phyloP scores from a whole-genome alignment of 2,329 filamentous ascomycete species.

The Fusarium tuaranense region DNA sequence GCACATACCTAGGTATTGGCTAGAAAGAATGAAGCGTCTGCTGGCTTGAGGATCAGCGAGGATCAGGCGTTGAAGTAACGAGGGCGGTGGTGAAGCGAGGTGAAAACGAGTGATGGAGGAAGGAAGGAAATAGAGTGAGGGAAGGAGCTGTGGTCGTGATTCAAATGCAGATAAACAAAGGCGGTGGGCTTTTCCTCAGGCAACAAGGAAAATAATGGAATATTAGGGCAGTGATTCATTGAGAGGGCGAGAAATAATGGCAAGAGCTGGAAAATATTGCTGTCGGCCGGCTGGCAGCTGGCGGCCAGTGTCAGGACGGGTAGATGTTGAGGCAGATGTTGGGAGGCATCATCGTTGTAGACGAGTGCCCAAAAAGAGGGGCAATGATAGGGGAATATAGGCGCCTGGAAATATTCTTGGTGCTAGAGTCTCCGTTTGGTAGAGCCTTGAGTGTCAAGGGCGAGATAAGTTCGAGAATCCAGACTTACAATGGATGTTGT shows the following conservation, averaged over 20 bases:
- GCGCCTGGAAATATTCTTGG: not conserved
- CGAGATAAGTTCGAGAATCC: not conserved
- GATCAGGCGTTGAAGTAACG: slow-evolving; percentile 31
- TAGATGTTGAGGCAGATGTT: slow-evolving; percentile 4
- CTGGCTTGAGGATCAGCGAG: slow-evolving; percentile 16
- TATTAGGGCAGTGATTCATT: slow-evolving; percentile 35
- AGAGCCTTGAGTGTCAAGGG: not conserved
- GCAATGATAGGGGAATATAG: not conserved
- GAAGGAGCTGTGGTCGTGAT: slow-evolving; percentile 14
- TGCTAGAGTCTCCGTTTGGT: not conserved
- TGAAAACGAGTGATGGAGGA: slow-evolving; percentile 23
- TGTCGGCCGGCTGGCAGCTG: slow-evolving; percentile 25
- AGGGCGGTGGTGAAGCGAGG: slow-evolving; percentile 18
- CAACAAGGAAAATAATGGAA: not conserved
- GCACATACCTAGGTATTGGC: slow-evolving; percentile 18
- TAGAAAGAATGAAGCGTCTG: slow-evolving; percentile 24
- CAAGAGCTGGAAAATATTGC: slow-evolving; percentile 6
- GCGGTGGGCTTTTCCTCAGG: slow-evolving; percentile 1
- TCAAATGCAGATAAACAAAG: slow-evolving; percentile 25
- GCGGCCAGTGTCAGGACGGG: slow-evolving; percentile 18
- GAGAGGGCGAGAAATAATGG: slow-evolving; percentile 6
- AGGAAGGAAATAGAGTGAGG: slow-evolving; percentile 20
- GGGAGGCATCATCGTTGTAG: not conserved
- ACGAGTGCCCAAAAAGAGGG: not conserved
- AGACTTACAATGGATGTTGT: slow-evolving; percentile 13